Percentiles rank a stretch among this genome's conserved stretches.
Conservation (phyloP, 495 filamentous ascomycete genomes). For the Penicillium ucsense region DNA sequence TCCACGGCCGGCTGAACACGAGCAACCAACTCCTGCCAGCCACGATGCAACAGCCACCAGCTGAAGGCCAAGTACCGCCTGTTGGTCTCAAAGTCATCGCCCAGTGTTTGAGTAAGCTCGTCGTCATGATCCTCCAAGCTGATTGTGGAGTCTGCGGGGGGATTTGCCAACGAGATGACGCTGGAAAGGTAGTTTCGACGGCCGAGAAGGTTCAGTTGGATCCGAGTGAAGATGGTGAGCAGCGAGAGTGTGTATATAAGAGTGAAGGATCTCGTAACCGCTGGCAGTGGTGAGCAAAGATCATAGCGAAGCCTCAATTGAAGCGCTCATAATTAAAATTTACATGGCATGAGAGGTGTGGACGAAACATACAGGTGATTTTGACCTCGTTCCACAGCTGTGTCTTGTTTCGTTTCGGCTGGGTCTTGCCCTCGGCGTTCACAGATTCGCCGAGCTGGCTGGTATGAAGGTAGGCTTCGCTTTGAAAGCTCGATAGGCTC, state of each 20-base stretch:
- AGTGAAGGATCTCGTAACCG: conserved; percentile 83
- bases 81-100: conserved; percentile 90
- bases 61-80: conserved; percentile 88
- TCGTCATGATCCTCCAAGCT: conserved; percentile 84
- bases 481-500: conserved; percentile 66
- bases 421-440: conserved; percentile 24
- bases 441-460: conserved; percentile 58
- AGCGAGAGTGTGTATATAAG: conserved; percentile 85
- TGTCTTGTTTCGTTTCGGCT: conserved; percentile 68
- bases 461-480: conserved; percentile 68
- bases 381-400: conserved; percentile 98
- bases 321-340: neutral
- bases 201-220: conserved; percentile 95
- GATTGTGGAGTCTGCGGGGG: conserved; percentile 53
- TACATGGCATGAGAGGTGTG: neutral
- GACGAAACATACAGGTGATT: conserved; percentile 65
- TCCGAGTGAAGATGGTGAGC: conserved; percentile 82
- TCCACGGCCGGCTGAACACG: conserved; percentile 72
- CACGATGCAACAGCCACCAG: conserved; percentile 94
- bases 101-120: conserved; percentile 67
- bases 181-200: conserved; percentile 90
- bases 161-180: conserved; percentile 78
- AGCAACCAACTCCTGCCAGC: conserved; percentile 72
- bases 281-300: conserved; percentile 30
- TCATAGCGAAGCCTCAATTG: neutral